Evolutionary conservation across 1,284 basidiomycete genomes (phyloP).

Genomic region (Marasmius tenuissimus): DNA sequence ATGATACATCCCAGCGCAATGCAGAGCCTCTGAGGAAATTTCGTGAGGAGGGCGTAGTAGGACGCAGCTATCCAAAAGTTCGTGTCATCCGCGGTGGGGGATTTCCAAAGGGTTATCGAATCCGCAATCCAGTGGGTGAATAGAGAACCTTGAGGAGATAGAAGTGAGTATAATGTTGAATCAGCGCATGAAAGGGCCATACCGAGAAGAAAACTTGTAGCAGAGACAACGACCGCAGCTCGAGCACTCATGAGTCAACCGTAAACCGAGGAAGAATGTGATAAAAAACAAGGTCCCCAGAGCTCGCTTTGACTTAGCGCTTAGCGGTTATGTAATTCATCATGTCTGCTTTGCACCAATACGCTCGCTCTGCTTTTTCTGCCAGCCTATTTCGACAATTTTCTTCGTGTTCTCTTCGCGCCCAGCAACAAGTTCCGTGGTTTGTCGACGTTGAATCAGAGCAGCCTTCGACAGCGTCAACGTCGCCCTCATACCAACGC

Average conservation of each 20-base stretch:
- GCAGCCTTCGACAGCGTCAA: not conserved
- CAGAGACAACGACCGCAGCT: conserved; percentile 67
- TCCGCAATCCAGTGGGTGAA: conserved; percentile 89
- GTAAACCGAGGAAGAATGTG: not conserved
- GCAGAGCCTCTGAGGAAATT: conserved; percentile 53
- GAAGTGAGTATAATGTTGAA: not conserved
- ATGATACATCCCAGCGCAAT: conserved; percentile 58
- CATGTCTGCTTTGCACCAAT: conserved; percentile 3
- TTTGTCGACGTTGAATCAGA: conserved; percentile 48
- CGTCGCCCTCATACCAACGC: conserved; percentile 25
- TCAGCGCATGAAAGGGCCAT: conserved; percentile 16
- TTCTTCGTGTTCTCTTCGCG: not conserved
- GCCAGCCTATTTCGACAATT: not conserved
- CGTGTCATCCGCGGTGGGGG: conserved; percentile 67
- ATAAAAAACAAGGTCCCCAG: not conserved
- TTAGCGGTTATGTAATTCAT: conserved; percentile 3
- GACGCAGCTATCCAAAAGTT: conserved; percentile 76
- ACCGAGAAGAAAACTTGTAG: conserved; percentile 83
- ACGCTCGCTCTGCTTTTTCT: not conserved
- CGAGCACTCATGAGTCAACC: conserved; percentile 52
- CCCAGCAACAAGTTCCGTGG: conserved; percentile 38
- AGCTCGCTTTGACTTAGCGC: conserved; percentile 4
- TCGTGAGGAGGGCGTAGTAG: conserved; percentile 76
- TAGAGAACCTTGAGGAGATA: conserved; percentile 55
- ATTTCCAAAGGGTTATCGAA: conserved; percentile 81